Percentiles rank a stretch among this genome's conserved stretches.
Evolutionary conservation across 2,329 filamentous ascomycete species (phyloP).

Genomic region (Cladorrhinum sp.): DNA sequence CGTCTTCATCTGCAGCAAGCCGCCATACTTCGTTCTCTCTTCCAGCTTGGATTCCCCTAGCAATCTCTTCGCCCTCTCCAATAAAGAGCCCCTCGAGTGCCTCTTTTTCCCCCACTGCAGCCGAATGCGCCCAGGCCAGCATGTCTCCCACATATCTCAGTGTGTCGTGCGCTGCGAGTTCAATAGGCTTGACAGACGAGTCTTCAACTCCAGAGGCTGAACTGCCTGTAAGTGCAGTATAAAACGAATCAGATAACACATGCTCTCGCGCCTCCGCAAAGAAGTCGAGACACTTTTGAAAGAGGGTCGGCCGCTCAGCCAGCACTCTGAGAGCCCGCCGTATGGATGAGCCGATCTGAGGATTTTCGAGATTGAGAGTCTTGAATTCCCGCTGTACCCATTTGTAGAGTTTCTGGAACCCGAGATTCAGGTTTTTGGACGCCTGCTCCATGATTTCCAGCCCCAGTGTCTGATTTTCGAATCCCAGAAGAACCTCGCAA

Average conservation of each 20-base stretch:
- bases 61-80: constrained; percentile 83
- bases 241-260: constrained; percentile 84
- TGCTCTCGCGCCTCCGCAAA: constrained; percentile 89
- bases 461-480: constrained; percentile 83
- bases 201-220: constrained; percentile 57
- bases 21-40: constrained; percentile 83
- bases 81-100: constrained; percentile 89
- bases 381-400: constrained; percentile 96
- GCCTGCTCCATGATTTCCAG: constrained; percentile 89
- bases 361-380: constrained; percentile 86
- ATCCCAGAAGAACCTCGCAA: constrained; percentile 83
- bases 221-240: constrained; percentile 77
- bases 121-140: constrained; percentile 94
- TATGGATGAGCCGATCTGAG: constrained; percentile 83
- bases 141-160: constrained; percentile 93
- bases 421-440: constrained; percentile 79
- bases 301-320: constrained; percentile 83
- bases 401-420: constrained; percentile 92
- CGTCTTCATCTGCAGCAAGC: constrained; percentile 57
- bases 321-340: constrained; percentile 80
- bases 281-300: constrained; percentile 89
- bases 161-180: constrained; percentile 87
- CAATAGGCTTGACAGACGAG: constrained; percentile 77
- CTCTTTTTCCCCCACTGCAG: constrained; percentile 89
- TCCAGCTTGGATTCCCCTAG: constrained; percentile 74